Base-by-base conservation (phyloP, 2,329 filamentous ascomycete genomes). In the Neonectria neomacrospora region DNA sequence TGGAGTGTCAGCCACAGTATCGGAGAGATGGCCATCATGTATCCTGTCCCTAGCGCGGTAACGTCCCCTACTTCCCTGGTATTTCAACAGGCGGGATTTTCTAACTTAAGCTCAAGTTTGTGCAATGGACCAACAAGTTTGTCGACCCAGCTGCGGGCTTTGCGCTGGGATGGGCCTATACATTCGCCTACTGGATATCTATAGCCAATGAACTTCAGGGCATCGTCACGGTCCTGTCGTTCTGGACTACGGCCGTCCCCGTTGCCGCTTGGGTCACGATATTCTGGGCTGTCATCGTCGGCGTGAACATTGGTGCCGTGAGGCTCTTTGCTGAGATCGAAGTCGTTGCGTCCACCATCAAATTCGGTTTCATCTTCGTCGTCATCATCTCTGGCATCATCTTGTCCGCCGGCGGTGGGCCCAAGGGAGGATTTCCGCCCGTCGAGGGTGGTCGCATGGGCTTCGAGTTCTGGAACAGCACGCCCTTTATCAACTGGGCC, bases 321-420 rank as follows among this genome's bases (percentile, higher is more conserved):
- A 78, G 70, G 8, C 62, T 81, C 45, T 83, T 83, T 58, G 81
- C 78, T 3, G 81, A 84, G 62, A 78, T 81, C 12, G 82, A 84
- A 64, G 81, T 83, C 18, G 63, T 80, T 6, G 74, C 77, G 37
- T 80, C 79, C 7, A 74, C 75, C 2, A 80, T 83, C 68, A 84
- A 84, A 63, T 81, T 83, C 39, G 75, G 77, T 34, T 83, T 81
- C 80, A 82, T 83, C 56, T 78, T 83, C 57, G 76, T 83, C 23
- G 80, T 83, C 65, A 82, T 84, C 66, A 77, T 83, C 50, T 80
- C 80, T 16, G 73, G 80, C 63, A 73, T 77, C 68, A 77, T 82
- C 48, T 76, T 82, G 37, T 80, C 80, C 11, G 81, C 81, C n/a
- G 81, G 81, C 8, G 80, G 80, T 9, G 80, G 76, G 2, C 63